Evolutionary conservation across 2,329 filamentous ascomycete species (phyloP), one percentile per base, ranked within the genome.

Genomic region (Aphanocladium album): DNA sequence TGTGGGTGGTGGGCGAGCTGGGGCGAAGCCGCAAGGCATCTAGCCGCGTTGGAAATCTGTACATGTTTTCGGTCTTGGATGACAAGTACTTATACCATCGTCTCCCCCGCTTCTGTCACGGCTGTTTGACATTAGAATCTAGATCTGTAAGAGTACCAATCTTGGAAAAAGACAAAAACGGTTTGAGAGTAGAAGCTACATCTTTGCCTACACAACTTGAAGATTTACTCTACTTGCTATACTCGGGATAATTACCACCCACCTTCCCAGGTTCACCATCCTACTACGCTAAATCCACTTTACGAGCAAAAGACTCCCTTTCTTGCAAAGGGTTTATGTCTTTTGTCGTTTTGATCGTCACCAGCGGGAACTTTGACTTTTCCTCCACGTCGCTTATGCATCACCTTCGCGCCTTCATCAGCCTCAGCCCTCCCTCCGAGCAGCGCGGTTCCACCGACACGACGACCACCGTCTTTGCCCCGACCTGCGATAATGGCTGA

Each of bases 401-500:
- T 61, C 55, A 62, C 41, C 52, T 60, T 47, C 58, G 51, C 51
- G 25, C 57, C 41, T 61, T 61, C 30, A 54, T 39, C 47, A 57
- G 14, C 46, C 56, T 63, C 56, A 63, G 64, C 45, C 61, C 60
- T 35, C 25, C 62, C 5, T 62, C 59, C 35, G 64, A 65, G 62
- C 62, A 62, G 60, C 65, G 61, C 56, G 57, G 59, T 60, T 46
- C 23, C 57, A 37, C 51, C 50, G 35, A 55, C 35, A 37, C 45
- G 14, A 19, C 57, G 35, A 39, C 47, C 33, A 56, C 56, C 50
- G 52, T 49, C 43, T 49, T 59, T 39, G 41, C 39, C 33, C 57
- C 64, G 16, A 62, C 60, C 9, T 64, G 62, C 59, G 66, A 67
- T 63, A 69, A 67, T 77, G 70, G 73, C 71, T 66, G 76, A 77